A percentile compares a stretch with the other conserved stretches of the same genome.
These are phyloP conservation scores for Boletus bicolor DNA, from an alignment of 768 basidiomycete species.

Conservation along the genomic window DNA sequence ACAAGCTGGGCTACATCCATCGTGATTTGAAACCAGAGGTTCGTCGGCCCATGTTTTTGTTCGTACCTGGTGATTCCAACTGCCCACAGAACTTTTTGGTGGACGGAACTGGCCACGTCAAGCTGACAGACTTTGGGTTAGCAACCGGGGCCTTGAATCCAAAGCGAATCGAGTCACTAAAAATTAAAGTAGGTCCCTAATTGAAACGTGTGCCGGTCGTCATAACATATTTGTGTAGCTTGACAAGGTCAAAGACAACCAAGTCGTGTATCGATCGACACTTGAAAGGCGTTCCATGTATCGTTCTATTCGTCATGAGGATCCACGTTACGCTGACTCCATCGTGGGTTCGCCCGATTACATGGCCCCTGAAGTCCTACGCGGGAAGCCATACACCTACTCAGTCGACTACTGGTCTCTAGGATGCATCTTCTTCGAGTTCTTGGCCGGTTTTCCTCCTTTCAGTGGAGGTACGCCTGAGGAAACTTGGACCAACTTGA, in stretches of 20 bases:
- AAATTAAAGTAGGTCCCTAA: constrained; percentile 65
- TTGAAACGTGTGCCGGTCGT: neutral
- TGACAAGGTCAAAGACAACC: constrained; percentile 93
- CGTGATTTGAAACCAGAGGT: constrained; percentile 98
- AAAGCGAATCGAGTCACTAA: constrained; percentile 89
- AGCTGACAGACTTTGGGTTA: constrained; percentile 95
- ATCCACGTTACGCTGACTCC: constrained; percentile 93
- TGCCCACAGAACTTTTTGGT: constrained; percentile 85
- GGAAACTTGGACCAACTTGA: constrained; percentile 98
- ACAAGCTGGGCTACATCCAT: constrained; percentile 97
- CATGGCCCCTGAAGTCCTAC: constrained; percentile 93
- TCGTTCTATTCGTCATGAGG: constrained; percentile 84
- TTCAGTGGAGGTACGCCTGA: constrained; percentile 95
- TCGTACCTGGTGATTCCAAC: neutral
- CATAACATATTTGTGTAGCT: constrained; percentile 49
- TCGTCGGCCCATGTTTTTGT: constrained; percentile 14
- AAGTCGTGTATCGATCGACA: constrained; percentile 86
- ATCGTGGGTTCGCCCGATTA: constrained; percentile 98
- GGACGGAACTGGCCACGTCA: constrained; percentile 94
- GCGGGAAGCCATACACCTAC: constrained; percentile 92
- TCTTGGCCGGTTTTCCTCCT: constrained; percentile 94
- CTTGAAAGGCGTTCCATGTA: constrained; percentile 94
- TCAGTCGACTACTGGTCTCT: constrained; percentile 99
- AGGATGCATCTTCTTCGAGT: constrained; percentile 97
- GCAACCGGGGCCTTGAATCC: constrained; percentile 97